phyloP scores from a whole-genome alignment of 257 asterid genomes.

The Petunia secreta region DNA sequence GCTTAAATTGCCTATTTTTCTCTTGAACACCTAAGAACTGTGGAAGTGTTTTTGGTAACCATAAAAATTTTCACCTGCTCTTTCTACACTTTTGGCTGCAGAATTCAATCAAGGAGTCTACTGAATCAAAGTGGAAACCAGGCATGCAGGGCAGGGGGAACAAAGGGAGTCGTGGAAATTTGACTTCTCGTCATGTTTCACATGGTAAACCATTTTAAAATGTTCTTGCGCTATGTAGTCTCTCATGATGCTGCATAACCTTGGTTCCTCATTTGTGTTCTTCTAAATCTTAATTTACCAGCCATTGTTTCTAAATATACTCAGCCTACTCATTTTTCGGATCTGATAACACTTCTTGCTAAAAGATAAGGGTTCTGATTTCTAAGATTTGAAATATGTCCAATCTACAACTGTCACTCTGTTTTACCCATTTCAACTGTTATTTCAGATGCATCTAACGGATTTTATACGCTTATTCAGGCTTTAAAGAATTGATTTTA shows the following conservation, averaged over 20 bases:
- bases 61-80: conserved; percentile 9
- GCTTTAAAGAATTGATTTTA: conserved; percentile 18
- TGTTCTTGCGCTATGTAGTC: conserved; percentile 11
- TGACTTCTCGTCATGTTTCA: conserved; percentile 55
- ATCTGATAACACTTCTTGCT: conserved; percentile 11
- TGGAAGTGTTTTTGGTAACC: not conserved
- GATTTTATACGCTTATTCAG: not conserved
- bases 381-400: not conserved
- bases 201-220: conserved; percentile 50
- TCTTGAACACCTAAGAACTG: not conserved
- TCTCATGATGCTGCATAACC: conserved; percentile 7
- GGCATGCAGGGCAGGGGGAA: conserved; percentile 63
- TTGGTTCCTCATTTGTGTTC: conserved; percentile 17
- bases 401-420: conserved; percentile 15
- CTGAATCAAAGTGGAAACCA: conserved; percentile 69
- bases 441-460: conserved; percentile 16
- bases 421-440: not conserved
- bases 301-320: not conserved
- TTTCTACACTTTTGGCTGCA: conserved; percentile 39
- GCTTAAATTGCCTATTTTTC: not conserved
- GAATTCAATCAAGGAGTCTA: conserved; percentile 65
- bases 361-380: not conserved
- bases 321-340: conserved; percentile 15
- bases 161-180: conserved; percentile 67
- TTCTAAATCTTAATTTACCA: conserved; percentile 5